A percentile compares a stretch with the other conserved stretches of the same genome.
Evolutionary conservation across 2,329 filamentous ascomycete genomes (phyloP).

Genomic region (Beauveria australis): DNA sequence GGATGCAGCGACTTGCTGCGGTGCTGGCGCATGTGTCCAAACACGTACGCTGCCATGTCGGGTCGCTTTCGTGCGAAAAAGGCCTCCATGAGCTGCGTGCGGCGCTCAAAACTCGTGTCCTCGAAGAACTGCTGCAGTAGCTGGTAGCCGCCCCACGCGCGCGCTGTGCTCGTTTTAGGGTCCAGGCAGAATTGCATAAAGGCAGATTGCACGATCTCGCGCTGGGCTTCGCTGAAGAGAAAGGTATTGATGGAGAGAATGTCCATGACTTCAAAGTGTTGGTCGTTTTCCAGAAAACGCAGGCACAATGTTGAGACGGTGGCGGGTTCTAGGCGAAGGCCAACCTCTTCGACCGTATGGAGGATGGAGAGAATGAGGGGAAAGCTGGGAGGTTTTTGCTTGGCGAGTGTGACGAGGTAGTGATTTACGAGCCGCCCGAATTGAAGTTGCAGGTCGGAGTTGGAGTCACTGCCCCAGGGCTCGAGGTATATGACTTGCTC

Average conservation of each 20-base stretch:
- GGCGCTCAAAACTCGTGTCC: conserved; percentile 55
- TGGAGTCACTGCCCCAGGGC: conserved; percentile 30
- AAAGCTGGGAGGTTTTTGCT: conserved; percentile 52
- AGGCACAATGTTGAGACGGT: conserved; percentile 68
- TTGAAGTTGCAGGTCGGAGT: conserved; percentile 37
- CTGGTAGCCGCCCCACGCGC: conserved; percentile 59
- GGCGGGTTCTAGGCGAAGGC: conserved; percentile 60
- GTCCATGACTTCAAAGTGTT: conserved; percentile 72
- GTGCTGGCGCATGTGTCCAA: conserved; percentile 88
- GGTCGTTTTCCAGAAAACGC: conserved; percentile 66
- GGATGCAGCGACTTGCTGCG: conserved; percentile 56
- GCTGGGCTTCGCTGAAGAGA: conserved; percentile 62
- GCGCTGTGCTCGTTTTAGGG: conserved; percentile 49
- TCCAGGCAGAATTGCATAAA: conserved; percentile 64
- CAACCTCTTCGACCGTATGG: conserved; percentile 62
- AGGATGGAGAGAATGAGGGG: conserved; percentile 65
- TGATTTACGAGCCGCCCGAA: conserved; percentile 60
- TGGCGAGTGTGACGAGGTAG: conserved; percentile 62
- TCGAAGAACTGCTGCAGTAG: conserved; percentile 57
- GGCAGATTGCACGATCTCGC: conserved; percentile 54
- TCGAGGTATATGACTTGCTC: conserved; percentile 30
- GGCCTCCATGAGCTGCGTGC: conserved; percentile 66
- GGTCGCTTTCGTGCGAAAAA: conserved; percentile 72
- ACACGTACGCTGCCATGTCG: conserved; percentile 80
- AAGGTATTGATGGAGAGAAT: conserved; percentile 68